Percentiles rank a stretch among this genome's conserved stretches.
These are phyloP conservation scores for Alternaria angustiovoidea DNA, from an alignment of 2,329 filamentous ascomycete species.

Conservation along the genomic window DNA sequence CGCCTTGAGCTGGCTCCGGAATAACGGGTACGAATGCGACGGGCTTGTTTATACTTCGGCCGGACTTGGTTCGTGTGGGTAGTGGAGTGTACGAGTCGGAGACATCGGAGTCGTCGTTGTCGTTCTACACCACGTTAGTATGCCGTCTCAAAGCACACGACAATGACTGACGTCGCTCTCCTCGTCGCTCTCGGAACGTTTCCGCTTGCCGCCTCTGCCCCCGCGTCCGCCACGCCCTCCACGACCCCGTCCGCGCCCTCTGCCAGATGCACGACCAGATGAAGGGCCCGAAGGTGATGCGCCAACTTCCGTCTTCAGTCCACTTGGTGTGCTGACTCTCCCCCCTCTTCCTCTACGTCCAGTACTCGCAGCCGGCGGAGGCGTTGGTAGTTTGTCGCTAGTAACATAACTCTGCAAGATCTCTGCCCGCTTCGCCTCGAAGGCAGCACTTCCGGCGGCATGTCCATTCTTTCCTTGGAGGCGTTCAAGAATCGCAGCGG, in stretches of 20 bases:
- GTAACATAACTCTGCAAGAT: constrained; percentile 57
- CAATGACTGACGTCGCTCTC: constrained; percentile 44
- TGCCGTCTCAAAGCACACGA: constrained; percentile 1
- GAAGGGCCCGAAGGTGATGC: constrained; percentile 31
- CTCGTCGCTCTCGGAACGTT: constrained; percentile 48
- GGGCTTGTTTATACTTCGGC: constrained; percentile 74
- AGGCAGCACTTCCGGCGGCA: constrained; percentile 50
- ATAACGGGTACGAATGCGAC: constrained; percentile 67
- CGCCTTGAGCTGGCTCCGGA: constrained; percentile 56
- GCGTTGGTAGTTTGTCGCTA: constrained; percentile 53
- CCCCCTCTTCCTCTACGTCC: constrained; percentile 46
- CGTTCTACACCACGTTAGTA: constrained; percentile 37
- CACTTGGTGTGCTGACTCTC: constrained; percentile 43
- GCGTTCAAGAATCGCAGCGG: constrained; percentile 53
- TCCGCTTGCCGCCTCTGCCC: constrained; percentile 50
- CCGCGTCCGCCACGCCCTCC: constrained; percentile 48
- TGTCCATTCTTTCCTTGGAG: constrained; percentile 46
- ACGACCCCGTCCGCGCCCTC: constrained; percentile 47
- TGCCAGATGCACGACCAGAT: constrained; percentile 46
- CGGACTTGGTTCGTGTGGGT: constrained; percentile 76
- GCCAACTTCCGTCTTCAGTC: constrained; percentile 41
- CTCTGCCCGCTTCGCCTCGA: constrained; percentile 57
- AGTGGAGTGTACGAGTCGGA: constrained; percentile 61
- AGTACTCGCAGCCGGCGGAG: constrained; percentile 41
- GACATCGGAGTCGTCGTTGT: constrained; percentile 49